Evolutionary conservation across 1,284 basidiomycete genomes (phyloP).

Genomic region (Trametes hirsuta): DNA sequence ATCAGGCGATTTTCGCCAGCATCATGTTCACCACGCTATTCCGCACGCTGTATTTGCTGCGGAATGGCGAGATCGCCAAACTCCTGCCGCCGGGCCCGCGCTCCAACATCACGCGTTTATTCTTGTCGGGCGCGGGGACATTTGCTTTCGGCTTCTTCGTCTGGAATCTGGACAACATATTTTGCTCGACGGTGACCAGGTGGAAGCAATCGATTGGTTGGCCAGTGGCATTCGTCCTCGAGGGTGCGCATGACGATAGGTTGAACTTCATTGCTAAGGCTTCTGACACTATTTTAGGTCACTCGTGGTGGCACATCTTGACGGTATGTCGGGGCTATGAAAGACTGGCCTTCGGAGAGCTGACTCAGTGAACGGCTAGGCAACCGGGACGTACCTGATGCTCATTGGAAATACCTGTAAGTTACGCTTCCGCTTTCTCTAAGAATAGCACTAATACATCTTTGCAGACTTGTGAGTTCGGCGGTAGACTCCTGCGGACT

Average conservation of each 20-base stretch:
- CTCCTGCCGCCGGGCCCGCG: constrained; percentile 49
- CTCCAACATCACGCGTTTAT: constrained; percentile 43
- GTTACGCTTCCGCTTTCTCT: constrained; percentile 28
- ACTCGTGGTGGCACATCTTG: constrained; percentile 77
- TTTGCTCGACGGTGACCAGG: constrained; percentile 54
- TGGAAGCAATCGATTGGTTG: constrained; percentile 61
- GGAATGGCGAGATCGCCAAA: constrained; percentile 42
- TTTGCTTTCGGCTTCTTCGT: constrained; percentile 64
- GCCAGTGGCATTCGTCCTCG: constrained; percentile 66
- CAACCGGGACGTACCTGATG: constrained; percentile 62
- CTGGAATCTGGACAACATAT: constrained; percentile 76
- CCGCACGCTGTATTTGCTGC: constrained; percentile 54
- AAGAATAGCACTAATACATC: constrained; percentile 1
- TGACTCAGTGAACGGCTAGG: constrained; percentile 37
- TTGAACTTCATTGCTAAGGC: not conserved
- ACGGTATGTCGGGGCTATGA: constrained; percentile 44
- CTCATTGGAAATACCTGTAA: constrained; percentile 62
- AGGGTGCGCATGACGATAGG: constrained; percentile 43
- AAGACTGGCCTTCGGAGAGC: not conserved
- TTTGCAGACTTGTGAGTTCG: constrained; percentile 49
- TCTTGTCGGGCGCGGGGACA: constrained; percentile 48
- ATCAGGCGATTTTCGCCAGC: constrained; percentile 63
- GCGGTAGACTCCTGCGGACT: not conserved
- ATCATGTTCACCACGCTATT: constrained; percentile 49
- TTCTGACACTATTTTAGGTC: constrained; percentile 42